A percentile compares a stretch with the other conserved stretches of the same genome.
phyloP scores from a whole-genome alignment of 2,329 filamentous ascomycete genomes.

The Emydomyces testavorans region DNA sequence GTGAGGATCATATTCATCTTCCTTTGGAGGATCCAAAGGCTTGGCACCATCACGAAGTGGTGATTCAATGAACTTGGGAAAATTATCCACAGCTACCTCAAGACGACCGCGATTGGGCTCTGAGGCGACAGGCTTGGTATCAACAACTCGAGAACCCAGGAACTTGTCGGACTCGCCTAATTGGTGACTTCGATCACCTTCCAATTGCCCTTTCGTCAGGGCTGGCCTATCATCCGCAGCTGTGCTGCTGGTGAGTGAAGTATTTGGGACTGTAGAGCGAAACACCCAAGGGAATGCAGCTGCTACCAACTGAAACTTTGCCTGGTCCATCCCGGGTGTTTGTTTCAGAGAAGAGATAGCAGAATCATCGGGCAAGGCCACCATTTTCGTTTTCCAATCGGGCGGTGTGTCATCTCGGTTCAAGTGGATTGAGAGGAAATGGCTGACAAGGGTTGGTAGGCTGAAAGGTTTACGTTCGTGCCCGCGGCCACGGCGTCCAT shows the following conservation, averaged over 20 bases:
- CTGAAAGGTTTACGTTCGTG: conserved; percentile 21
- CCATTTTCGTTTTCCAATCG: conserved; percentile 52
- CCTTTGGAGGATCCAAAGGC: conserved; percentile 25
- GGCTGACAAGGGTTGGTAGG: conserved; percentile 26
- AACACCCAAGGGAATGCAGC: conserved; percentile 41
- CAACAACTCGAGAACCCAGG: neutral
- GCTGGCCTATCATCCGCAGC: neutral
- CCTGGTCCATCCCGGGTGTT: conserved; percentile 46
- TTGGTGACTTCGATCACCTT: neutral
- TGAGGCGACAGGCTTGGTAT: neutral
- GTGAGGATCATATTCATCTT: conserved; percentile 42
- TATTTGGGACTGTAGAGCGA: conserved; percentile 10
- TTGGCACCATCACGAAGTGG: conserved; percentile 15
- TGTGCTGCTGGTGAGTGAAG: neutral
- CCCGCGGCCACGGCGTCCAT: conserved; percentile 14
- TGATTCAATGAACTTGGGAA: conserved; percentile 18
- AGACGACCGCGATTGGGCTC: conserved; percentile 6
- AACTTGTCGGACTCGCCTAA: neutral
- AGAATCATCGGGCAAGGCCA: conserved; percentile 44
- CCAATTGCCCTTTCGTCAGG: conserved; percentile 1
- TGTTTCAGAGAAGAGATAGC: conserved; percentile 31
- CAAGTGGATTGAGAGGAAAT: conserved; percentile 31
- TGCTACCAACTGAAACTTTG: conserved; percentile 43
- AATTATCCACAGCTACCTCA: conserved; percentile 18
- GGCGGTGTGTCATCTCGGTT: conserved; percentile 21